A percentile compares a stretch with the other conserved stretches of the same genome.
These are phyloP conservation scores for Ganoderma resinaceum DNA, from an alignment of 1,284 basidiomycete species.

Conservation along the genomic window DNA sequence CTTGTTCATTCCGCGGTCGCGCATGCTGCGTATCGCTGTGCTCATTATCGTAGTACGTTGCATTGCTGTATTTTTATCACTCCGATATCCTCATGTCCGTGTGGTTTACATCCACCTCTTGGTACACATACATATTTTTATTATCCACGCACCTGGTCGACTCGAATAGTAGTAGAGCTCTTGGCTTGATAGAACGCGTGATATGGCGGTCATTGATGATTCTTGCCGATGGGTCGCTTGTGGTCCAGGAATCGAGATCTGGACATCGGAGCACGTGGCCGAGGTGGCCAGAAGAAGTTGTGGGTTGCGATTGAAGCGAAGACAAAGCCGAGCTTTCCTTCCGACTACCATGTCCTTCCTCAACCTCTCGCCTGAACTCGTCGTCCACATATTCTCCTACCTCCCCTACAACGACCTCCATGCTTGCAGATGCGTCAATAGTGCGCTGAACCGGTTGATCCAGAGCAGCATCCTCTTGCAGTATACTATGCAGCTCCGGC, in stretches of 20 bases:
- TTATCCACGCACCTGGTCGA: not conserved
- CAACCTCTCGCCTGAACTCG: constrained; percentile 46
- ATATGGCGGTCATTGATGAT: not conserved
- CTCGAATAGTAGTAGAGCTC: not conserved
- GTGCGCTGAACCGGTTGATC: constrained; percentile 39
- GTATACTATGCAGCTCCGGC: constrained; percentile 44
- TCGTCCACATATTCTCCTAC: constrained; percentile 43
- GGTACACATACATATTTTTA: constrained; percentile 1
- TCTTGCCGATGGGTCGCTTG: too few relatives aligned
- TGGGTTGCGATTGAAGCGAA: not conserved
- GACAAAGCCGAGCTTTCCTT: not conserved
- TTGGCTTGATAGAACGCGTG: not conserved
- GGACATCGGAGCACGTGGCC: constrained; percentile 5
- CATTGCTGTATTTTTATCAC: constrained; percentile 31
- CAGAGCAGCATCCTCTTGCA: constrained; percentile 41
- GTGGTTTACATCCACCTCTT: not conserved
- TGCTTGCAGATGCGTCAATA: constrained; percentile 37
- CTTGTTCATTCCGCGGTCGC: not conserved
- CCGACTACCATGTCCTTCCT: constrained; percentile 30
- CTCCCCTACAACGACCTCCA: constrained; percentile 41
- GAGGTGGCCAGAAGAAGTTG: not conserved
- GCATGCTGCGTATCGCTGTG: constrained; percentile 7
- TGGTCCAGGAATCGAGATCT: not conserved
- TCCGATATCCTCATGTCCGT: not conserved
- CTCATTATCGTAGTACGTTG: constrained; percentile 12